phyloP scores from a whole-genome alignment of 2,329 filamentous ascomycete genomes.

The Aquanectria penicillioides region DNA sequence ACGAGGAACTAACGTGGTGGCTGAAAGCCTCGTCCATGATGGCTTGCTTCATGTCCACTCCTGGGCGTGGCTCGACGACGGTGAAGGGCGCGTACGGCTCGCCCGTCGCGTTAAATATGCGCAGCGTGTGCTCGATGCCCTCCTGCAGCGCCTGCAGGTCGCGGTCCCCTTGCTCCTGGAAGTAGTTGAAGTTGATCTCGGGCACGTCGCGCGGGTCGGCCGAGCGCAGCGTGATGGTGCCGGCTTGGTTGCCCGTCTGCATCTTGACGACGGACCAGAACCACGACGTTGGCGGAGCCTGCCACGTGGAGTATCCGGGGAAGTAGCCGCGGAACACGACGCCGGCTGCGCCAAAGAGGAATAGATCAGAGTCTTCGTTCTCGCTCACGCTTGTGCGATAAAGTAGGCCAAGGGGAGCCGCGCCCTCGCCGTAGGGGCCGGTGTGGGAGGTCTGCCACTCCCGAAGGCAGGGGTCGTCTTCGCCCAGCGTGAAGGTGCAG shows the following conservation, averaged over 20 bases:
- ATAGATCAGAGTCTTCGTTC: constrained; percentile 42
- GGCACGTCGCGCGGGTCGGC: constrained; percentile 71
- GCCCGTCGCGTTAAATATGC: constrained; percentile 41
- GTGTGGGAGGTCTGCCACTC: constrained; percentile 40
- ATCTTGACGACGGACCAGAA: constrained; percentile 58
- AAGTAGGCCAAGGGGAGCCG: constrained; percentile 34
- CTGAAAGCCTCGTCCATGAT: constrained; percentile 63
- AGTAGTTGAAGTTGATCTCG: constrained; percentile 70
- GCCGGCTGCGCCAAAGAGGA: constrained; percentile 43
- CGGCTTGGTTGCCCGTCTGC: constrained; percentile 69
- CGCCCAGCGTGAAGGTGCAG: constrained; percentile 17
- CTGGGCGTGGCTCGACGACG: constrained; percentile 46
- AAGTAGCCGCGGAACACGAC: constrained; percentile 43
- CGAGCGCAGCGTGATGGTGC: constrained; percentile 68
- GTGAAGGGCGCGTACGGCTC: constrained; percentile 34
- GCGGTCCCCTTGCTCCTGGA: constrained; percentile 45
- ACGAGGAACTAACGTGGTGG: constrained; percentile 67
- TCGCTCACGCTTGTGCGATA: constrained; percentile 42
- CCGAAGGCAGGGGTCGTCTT: constrained; percentile 47
- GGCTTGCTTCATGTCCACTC: constrained; percentile 56
- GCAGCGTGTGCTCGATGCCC: constrained; percentile 28
- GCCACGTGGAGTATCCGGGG: constrained; percentile 44
- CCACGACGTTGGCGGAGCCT: constrained; percentile 39
- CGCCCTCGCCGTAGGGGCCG: constrained; percentile 38
- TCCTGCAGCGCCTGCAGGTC: constrained; percentile 27